Evolutionary conservation across 129 eudicot species (phyloP), one percentile per base, ranked within the genome.

Genomic region (Flaveria ramosissima): DNA sequence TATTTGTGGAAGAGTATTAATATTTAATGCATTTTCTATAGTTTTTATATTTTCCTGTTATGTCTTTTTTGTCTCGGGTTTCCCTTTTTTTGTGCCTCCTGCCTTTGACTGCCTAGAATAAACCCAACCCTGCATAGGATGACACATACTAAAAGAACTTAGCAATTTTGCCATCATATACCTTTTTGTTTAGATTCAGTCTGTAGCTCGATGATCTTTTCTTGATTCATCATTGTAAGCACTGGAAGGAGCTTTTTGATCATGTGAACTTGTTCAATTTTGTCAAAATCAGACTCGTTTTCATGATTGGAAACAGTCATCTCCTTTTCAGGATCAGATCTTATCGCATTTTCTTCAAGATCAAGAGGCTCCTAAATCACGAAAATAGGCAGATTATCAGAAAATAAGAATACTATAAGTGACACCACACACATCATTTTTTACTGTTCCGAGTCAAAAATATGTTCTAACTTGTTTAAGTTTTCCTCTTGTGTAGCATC

Each of bases 161-260:
- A 45, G 12, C 50, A 45, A 45, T 45, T 43, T 45, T 46, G 60
- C 46, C 16, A 53, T 17, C 16, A 32, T 50, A 3, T 77, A 91
- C 99, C 99, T 86, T 84, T 82, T n/a, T 70, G 67, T 68, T 81
- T 82, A 84, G 92, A 87, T 83, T 89, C 97, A 0, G 45, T 50
- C 56, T 89, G 88, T 59, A 86, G 62, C 81, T 88, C 97, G 11
- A 65, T 76, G 60, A 78, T 69, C 76, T 86, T 93, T 32, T 83
- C 89, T 63, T 71, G 79, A 74, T 91, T 89, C 4, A 91, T 76
- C 65, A 81, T 78, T 46, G 81, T 80, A 67, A 94, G 77, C 20
- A 89, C 81, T 1, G 99, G 97, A 74, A 94, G 91, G 79, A 94
- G 96, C 77, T 80, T 56, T 30, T 77, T 41, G 61, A 93, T 83